A percentile compares a stretch with the other conserved stretches of the same genome.
Evolutionary conservation across 805 yeast genomes (phyloP).

Genomic region (Wickerhamiella occidentalis): DNA sequence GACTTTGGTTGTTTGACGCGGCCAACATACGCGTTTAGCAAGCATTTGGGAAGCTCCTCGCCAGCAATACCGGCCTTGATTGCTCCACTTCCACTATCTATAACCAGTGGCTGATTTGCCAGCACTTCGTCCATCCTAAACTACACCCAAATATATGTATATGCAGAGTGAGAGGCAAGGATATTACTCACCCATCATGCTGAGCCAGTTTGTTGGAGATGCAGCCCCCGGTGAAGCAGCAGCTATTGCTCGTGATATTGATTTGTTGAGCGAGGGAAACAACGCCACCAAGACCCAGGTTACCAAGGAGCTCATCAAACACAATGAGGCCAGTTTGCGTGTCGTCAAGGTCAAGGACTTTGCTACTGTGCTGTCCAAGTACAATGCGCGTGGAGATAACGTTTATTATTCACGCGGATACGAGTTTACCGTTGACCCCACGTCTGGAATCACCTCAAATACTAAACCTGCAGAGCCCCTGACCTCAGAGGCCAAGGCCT

Average conservation of each 20-base stretch:
- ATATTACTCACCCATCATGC: slow-evolving; percentile 11
- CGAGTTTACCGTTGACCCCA: slow-evolving; percentile 24
- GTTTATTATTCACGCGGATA: slow-evolving; percentile 23
- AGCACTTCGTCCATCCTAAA: slow-evolving; percentile 26
- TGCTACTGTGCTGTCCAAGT: slow-evolving; percentile 17
- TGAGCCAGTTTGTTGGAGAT: slow-evolving; percentile 31
- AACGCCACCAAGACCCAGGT: slow-evolving; percentile 15
- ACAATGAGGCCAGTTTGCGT: slow-evolving; percentile 29
- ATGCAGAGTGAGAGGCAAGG: too few species aligned
- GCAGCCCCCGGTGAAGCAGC: slow-evolving; percentile 48
- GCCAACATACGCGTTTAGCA: slow-evolving; percentile 59
- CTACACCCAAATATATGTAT: background rate
- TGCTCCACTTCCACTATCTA: slow-evolving; percentile 74
- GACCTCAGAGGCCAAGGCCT: slow-evolving; percentile 8
- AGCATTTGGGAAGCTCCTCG: slow-evolving; percentile 62
- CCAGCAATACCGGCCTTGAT: slow-evolving; percentile 91
- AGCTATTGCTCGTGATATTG: slow-evolving; percentile 32
- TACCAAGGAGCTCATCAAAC: slow-evolving; percentile 29
- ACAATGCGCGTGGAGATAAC: slow-evolving; percentile 16
- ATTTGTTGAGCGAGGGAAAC: slow-evolving; percentile 18
- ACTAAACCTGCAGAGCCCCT: slow-evolving; percentile 11
- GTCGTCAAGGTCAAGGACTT: slow-evolving; percentile 18
- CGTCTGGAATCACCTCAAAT: slow-evolving; percentile 17
- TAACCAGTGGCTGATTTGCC: slow-evolving; percentile 59
- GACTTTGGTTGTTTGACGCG: slow-evolving; percentile 71